A percentile compares a stretch with the other conserved stretches of the same genome.
Evolutionary conservation across 371 early-diverging fungal species (phyloP).

Genomic region (Syncephalastrum racemosum): DNA sequence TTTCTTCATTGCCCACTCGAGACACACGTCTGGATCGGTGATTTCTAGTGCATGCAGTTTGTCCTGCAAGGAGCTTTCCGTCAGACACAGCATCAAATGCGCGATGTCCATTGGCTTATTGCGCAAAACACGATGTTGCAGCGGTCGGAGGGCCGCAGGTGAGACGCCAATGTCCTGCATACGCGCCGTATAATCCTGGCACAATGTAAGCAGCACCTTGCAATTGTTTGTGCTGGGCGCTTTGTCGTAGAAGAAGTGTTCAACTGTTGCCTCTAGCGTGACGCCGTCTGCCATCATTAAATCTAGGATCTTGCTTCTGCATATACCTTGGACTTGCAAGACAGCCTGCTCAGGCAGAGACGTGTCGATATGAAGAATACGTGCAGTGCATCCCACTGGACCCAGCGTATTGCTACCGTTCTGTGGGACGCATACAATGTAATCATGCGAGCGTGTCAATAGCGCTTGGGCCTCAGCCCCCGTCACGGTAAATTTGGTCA

Average conservation of each 20-base stretch:
- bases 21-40: slow-evolving; percentile 52
- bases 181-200: slow-evolving; percentile 50
- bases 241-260: slow-evolving; percentile 11
- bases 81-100: slow-evolving; percentile 65
- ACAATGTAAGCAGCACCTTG: slow-evolving; percentile 45
- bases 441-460: slow-evolving; percentile 1
- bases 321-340: slow-evolving; percentile 34
- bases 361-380: slow-evolving; percentile 22
- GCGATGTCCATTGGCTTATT: slow-evolving; percentile 42
- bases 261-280: slow-evolving; percentile 15
- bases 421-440: slow-evolving; percentile 31
- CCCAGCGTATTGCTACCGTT: slow-evolving; percentile 9
- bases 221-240: not conserved
- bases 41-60: slow-evolving; percentile 63
- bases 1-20: slow-evolving; percentile 52
- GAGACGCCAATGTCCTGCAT: slow-evolving; percentile 68
- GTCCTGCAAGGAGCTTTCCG: slow-evolving; percentile 66
- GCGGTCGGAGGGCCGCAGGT: slow-evolving; percentile 56
- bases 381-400: slow-evolving; percentile 30
- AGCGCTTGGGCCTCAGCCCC: slow-evolving; percentile 16
- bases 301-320: slow-evolving; percentile 30
- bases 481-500: slow-evolving; percentile 16
- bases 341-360: slow-evolving; percentile 20
- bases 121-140: slow-evolving; percentile 48
- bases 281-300: slow-evolving; percentile 16